Base-by-base conservation (phyloP, 352 stramenopile species). In the Pelagophyceae sp. region DNA sequence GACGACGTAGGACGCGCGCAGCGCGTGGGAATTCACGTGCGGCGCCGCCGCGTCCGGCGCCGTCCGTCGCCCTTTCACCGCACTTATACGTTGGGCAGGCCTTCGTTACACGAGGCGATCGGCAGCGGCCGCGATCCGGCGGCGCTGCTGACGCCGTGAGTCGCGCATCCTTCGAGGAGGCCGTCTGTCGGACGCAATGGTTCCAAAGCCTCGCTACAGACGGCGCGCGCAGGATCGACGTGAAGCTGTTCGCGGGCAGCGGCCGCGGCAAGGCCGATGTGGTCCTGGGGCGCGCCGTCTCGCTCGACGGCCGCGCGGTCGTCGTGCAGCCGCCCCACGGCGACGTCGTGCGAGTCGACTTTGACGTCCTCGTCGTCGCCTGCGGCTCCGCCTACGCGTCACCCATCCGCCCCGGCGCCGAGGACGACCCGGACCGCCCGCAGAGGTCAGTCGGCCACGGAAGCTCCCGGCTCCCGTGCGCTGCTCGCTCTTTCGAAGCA, bases 351-450 rank as follows among this genome's bases (percentile, higher is more conserved):
- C 23, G 29, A 31, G 58, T 67, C 15, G 58, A 2, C 31, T 71
- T 38, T n/a, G 61, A 71, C 33, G 6, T 38, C 61, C 33, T 71
- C 31, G 61, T 71, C 61, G 61, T 71, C 31, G 61, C 61, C 5
- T 40, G n/a, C 5, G 61, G 61, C 3, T 71, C 6, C 61, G 33
- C 3, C 61, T 71, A 71, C 61, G 6, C 29, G n/a, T 27, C 2
- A 17, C 61, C 61, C 19, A 40, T 67, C 58, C 58, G n/a, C n/a
- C n/a, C n/a, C n/a, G n/a, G n/a, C n/a, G n/a, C n/a, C n/a, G n/a
- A n/a, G n/a, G n/a, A n/a, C n/a, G n/a, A n/a, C n/a, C n/a, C n/a
- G n/a, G n/a, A n/a, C n/a, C n/a, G n/a, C n/a, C n/a, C n/a, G n/a
- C n/a, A n/a, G n/a, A n/a, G n/a, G 58, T n/a, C 11, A n/a, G 58